Base-by-base conservation (phyloP, 495 filamentous ascomycete genomes). In the Achaetomiella virescens region DNA sequence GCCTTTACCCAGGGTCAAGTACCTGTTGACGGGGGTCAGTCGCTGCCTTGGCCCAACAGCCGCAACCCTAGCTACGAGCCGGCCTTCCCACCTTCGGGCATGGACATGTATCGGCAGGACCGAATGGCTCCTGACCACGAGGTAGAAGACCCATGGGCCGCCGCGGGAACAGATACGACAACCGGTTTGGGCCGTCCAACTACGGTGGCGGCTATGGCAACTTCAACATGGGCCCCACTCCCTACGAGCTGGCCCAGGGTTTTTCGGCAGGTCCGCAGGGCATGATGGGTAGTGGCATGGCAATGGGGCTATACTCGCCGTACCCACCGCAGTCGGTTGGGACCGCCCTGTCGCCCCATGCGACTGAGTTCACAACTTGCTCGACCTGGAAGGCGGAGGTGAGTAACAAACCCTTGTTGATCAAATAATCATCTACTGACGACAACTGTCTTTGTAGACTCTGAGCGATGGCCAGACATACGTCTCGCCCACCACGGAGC, bases 341-440 rank as follows among this genome's bases (percentile, higher is more conserved):
- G 35, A 89, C 90, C 25, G 79, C 88, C 5, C 81, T 97, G 18
- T 96, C 91, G 15, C 88, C 92, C 4, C 85, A 88, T 47, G 90
- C 91, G 25, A 81, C 81, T 20, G 90, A 96, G 65, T 96, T 96
- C 62, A 85, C 82, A 43, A 52, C 69, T 9, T 60, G 61, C 50
- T 61, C 59, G 18, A 65, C 66, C 24, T 82, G 72, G 73, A 82
- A 80, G 70, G 74, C 64, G 18, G 81, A 83, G 63, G 81, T 79
- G 63, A 69, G 73, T 67, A 33, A 14, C 6, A n/a, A 12, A 22
- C 21, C 20, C 3, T 2, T 15, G 6, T 5, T 5, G 9, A 15
- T 41, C 21, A 12, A 1, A 33, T 29, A 14, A 20, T 36, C 9
- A 20, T 27, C n/a, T 20, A 38, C 21, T 33, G n/a, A 45, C 15